These are phyloP conservation scores for Penicillium samsonianum DNA, from an alignment of 495 filamentous ascomycete species.

Conservation along the genomic window DNA sequence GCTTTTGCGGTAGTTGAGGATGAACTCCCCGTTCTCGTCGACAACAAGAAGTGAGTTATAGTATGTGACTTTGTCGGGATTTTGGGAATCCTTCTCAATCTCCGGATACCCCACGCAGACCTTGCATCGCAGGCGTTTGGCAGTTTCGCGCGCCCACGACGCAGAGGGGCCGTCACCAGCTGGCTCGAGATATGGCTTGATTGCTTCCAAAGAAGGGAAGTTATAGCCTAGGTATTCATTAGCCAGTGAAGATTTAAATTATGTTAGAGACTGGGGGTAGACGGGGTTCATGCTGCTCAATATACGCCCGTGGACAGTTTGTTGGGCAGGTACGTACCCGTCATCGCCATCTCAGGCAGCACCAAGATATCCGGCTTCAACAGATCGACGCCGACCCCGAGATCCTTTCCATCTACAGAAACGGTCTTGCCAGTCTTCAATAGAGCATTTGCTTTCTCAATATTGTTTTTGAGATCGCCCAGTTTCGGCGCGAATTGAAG, in stretches of 20 bases:
- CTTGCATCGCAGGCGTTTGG: conserved; percentile 69
- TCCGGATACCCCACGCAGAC: conserved; percentile 95
- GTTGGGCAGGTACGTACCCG: conserved; percentile 55
- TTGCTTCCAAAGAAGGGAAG: conserved; percentile 75
- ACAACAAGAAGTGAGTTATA: conserved; percentile 89
- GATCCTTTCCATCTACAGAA: conserved; percentile 5
- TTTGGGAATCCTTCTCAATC: conserved; percentile 31
- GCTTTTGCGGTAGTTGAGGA: conserved; percentile 84
- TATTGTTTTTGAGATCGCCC: conserved; percentile 74
- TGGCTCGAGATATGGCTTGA: conserved; percentile 79
- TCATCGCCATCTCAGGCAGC: conserved; percentile 85
- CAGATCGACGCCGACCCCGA: conserved; percentile 29
- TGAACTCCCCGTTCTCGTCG: conserved; percentile 65
- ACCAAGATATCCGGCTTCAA: conserved; percentile 62
- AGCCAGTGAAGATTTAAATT: neutral
- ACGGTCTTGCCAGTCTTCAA: conserved; percentile 48
- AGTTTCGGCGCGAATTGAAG: conserved; percentile 78
- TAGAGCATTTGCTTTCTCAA: conserved; percentile 70
- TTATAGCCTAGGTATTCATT: conserved; percentile 70
- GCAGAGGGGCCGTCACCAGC: conserved; percentile 71
- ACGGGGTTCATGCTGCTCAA: neutral
- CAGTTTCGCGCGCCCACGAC: conserved; percentile 76
- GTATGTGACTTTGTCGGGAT: conserved; percentile 36
- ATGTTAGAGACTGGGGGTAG: neutral
- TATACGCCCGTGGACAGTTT: neutral